Evolutionary conservation across 2,329 filamentous ascomycete genomes (phyloP).

Genomic region (Pyrenophora tritici-repentis): DNA sequence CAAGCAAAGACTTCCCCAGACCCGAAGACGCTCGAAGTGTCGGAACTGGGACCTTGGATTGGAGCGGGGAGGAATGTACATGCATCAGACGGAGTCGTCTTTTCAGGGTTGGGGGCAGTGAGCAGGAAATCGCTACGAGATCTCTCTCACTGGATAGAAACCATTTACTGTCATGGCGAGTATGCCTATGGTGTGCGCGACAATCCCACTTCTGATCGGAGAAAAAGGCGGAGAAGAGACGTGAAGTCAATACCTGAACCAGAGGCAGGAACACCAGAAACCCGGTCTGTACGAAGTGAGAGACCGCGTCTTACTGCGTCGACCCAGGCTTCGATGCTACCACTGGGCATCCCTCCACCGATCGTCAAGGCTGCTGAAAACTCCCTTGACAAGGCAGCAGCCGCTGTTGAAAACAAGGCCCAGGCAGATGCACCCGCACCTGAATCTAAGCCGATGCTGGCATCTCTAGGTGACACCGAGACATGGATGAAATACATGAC

Average conservation of each 20-base stretch:
- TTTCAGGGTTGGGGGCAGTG: constrained; percentile 77
- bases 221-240: constrained; percentile 52
- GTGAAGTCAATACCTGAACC: constrained; percentile 17
- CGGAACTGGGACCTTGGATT: constrained; percentile 66
- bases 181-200: constrained; percentile 84
- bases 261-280: constrained; percentile 3
- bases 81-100: constrained; percentile 81
- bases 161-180: constrained; percentile 81
- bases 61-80: constrained; percentile 70
- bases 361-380: constrained; percentile 53
- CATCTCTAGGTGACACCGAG: constrained; percentile 52
- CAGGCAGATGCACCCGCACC: constrained; percentile 22
- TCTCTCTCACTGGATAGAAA: constrained; percentile 84
- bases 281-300: constrained; percentile 5
- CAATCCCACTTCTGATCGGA: constrained; percentile 71
- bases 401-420: constrained; percentile 35
- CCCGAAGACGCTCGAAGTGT: constrained; percentile 22
- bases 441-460: constrained; percentile 31
- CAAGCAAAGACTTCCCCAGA: constrained; percentile 33
- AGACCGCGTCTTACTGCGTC: constrained; percentile 9
- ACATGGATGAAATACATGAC: constrained; percentile 58
- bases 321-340: constrained; percentile 10
- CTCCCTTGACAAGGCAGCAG: constrained; percentile 51
- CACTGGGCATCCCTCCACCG: constrained; percentile 53
- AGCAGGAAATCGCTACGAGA: constrained; percentile 72